Conservation (phyloP, 1,139 yeast species). For the Candida sanyaensis region DNA sequence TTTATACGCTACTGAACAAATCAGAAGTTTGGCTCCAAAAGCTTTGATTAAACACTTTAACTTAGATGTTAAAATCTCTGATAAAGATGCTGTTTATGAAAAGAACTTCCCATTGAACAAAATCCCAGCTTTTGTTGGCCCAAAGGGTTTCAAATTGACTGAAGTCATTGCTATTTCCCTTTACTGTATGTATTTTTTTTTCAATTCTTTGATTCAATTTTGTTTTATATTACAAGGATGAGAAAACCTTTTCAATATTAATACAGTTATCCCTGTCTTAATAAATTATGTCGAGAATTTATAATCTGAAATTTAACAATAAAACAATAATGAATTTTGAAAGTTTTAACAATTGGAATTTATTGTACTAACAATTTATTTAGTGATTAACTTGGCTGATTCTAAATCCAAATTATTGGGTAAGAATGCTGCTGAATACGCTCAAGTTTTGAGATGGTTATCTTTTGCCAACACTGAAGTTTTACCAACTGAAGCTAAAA, state of each 20-base stretch:
- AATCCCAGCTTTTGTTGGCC: constrained; percentile 79
- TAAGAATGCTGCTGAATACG: constrained; percentile 64
- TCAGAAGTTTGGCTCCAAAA: constrained; percentile 51
- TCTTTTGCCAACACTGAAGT: constrained; percentile 79
- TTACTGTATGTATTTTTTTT: constrained; percentile 37
- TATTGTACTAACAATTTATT: constrained; percentile 21
- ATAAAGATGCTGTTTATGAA: constrained; percentile 46
- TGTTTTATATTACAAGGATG: constrained; percentile 44
- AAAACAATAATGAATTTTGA: too few relatives aligned
- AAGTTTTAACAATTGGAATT: not conserved
- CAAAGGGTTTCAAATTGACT: constrained; percentile 76
- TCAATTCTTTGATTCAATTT: constrained; percentile 10
- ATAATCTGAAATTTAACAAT: constrained; percentile 38
- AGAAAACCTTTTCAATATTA: constrained; percentile 43
- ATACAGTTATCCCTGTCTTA: constrained; percentile 95
- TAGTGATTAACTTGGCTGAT: constrained; percentile 34
- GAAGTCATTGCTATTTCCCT: constrained; percentile 76
- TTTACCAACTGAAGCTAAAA: constrained; percentile 40
- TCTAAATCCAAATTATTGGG: constrained; percentile 54
- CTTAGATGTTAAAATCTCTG: constrained; percentile 65
- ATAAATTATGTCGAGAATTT: constrained; percentile 72
- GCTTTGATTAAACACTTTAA: constrained; percentile 71
- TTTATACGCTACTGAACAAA: constrained; percentile 52
- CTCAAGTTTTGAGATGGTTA: constrained; percentile 76
- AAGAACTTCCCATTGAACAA: constrained; percentile 68